A percentile compares a stretch with the other conserved stretches of the same genome.
Evolutionary conservation across 345 rosid genomes (phyloP).

Genomic region (Hypericum androsaemum): DNA sequence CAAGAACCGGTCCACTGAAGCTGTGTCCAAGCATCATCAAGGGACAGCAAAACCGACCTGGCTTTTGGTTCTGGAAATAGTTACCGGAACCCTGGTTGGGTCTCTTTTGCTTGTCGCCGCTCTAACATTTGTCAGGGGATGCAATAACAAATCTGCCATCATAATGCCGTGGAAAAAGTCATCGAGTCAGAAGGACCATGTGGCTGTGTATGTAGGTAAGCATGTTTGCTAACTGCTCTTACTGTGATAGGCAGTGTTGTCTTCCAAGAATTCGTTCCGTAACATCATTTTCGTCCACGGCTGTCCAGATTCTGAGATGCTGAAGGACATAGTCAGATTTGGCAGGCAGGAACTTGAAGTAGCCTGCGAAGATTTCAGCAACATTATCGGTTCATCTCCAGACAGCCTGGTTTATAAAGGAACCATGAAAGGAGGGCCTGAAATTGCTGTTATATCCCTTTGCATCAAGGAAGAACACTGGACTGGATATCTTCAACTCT

Average conservation of each 20-base stretch:
- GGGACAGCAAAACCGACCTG: slow-evolving; percentile 60
- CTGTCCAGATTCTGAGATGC: slow-evolving; percentile 64
- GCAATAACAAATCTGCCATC: slow-evolving; percentile 64
- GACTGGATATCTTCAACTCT: slow-evolving; percentile 91
- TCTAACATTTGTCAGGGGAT: slow-evolving; percentile 57
- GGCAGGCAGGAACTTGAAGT: slow-evolving; percentile 94
- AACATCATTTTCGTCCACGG: not conserved
- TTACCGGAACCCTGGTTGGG: slow-evolving; percentile 74
- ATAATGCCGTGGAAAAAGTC: slow-evolving; percentile 98
- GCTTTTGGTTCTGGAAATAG: slow-evolving; percentile 77
- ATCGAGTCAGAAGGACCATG: slow-evolving; percentile 61
- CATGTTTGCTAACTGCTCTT: slow-evolving; percentile 12
- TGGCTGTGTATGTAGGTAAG: slow-evolving; percentile 64
- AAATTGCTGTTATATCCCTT: slow-evolving; percentile 90
- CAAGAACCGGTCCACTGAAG: slow-evolving; percentile 39
- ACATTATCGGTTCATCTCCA: slow-evolving; percentile 86
- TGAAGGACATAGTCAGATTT: slow-evolving; percentile 70
- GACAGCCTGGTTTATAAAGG: slow-evolving; percentile 95
- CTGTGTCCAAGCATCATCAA: slow-evolving; percentile 36
- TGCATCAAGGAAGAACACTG: slow-evolving; percentile 81
- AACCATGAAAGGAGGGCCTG: slow-evolving; percentile 76
- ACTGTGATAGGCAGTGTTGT: not conserved
- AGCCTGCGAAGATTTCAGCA: slow-evolving; percentile 99
- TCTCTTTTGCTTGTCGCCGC: slow-evolving; percentile 48
- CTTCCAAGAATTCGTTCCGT: not conserved